These are phyloP conservation scores for Myriosclerotinia scirpicola DNA, from an alignment of 2,329 filamentous ascomycete genomes.

Conservation along the genomic window DNA sequence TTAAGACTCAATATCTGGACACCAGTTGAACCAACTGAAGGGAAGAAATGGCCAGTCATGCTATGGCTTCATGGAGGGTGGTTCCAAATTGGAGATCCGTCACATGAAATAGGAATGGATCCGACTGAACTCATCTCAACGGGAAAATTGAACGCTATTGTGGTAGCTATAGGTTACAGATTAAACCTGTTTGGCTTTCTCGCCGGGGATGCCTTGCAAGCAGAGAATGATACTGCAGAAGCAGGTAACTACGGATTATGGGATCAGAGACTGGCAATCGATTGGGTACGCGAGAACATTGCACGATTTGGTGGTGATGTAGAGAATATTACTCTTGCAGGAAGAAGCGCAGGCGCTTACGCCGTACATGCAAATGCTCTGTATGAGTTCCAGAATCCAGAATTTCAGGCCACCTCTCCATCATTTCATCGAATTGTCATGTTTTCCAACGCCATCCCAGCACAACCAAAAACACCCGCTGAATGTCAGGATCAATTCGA, in stretches of 20 bases:
- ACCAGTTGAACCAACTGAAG: conserved; percentile 37
- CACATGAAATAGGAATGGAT: conserved; percentile 46
- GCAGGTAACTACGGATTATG: conserved; percentile 50
- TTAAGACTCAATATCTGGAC: conserved; percentile 52
- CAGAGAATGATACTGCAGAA: conserved; percentile 48
- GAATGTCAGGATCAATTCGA: conserved; percentile 47
- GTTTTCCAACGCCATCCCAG: conserved; percentile 49
- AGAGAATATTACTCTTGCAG: conserved; percentile 53
- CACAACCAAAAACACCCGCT: conserved; percentile 45
- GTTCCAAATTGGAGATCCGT: conserved; percentile 49
- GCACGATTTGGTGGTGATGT: conserved; percentile 58
- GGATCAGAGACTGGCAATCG: conserved; percentile 58
- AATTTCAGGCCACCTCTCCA: conserved; percentile 21
- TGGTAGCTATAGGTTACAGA: conserved; percentile 27
- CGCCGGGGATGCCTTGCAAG: conserved; percentile 29
- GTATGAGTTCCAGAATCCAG: conserved; percentile 31
- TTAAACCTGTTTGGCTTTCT: conserved; percentile 43
- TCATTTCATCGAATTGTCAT: conserved; percentile 45
- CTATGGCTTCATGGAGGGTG: conserved; percentile 50
- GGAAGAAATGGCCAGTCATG: conserved; percentile 27
- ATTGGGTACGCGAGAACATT: conserved; percentile 60
- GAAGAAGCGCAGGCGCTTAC: conserved; percentile 56
- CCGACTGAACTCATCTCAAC: conserved; percentile 46
- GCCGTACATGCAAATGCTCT: conserved; percentile 43
- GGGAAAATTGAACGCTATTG: conserved; percentile 15